Percentiles rank a stretch among this genome's conserved stretches.
Conservation (phyloP, 202 grass and related monocot genomes). For the Miscanthus sacchariflorus region DNA sequence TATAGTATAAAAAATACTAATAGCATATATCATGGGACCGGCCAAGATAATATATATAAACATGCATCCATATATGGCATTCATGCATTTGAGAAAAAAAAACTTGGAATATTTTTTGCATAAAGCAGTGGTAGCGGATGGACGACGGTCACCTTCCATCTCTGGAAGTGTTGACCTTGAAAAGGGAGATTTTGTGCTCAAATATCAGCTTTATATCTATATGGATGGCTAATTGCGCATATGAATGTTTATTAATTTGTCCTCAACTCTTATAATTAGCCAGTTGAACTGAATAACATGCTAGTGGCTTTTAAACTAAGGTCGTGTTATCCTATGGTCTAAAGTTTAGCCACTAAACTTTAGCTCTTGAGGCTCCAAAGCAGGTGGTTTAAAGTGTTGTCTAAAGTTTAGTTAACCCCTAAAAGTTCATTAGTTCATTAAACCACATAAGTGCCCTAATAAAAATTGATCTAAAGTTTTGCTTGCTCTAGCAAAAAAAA, state of each 20-base stretch:
- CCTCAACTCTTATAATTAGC: background rate
- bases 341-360: too few relatives aligned
- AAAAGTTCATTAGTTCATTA: too few relatives aligned
- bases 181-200: conserved; percentile 34
- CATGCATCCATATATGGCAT: background rate
- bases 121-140: conserved; percentile 7
- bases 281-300: background rate
- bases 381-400: too few relatives aligned
- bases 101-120: background rate
- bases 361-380: too few relatives aligned
- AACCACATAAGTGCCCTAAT: too few relatives aligned
- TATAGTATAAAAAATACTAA: background rate
- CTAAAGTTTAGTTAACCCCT: too few relatives aligned
- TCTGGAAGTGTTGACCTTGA: conserved; percentile 33
- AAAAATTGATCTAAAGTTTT: too few relatives aligned
- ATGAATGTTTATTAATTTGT: background rate
- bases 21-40: background rate
- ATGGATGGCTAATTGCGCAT: background rate
- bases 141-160: conserved; percentile 7
- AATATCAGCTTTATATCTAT: conserved; percentile 27
- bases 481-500: too few relatives aligned
- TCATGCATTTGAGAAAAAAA: background rate
- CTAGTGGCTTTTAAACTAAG: too few relatives aligned
- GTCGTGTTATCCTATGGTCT: too few relatives aligned
- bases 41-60: background rate